Base-by-base conservation (phyloP, 2,329 filamentous ascomycete species). In the Aureobasidium sp. region DNA sequence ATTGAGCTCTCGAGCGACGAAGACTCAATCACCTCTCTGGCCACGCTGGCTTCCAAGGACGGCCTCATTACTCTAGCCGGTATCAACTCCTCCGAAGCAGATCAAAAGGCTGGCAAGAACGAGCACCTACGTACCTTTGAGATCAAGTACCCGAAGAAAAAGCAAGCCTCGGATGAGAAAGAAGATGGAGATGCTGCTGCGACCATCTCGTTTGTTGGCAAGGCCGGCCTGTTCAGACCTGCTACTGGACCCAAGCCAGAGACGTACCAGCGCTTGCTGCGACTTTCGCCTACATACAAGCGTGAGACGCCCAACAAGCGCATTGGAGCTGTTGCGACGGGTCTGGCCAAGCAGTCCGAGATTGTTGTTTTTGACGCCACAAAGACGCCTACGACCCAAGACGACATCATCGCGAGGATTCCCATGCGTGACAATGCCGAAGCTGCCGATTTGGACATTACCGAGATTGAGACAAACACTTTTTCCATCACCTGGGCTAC, bases 21-120 rank as follows among this genome's bases (percentile, higher is more conserved):
- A 72, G 91, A 97, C 70, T 94, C 86, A 54, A 88, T 95, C 55
- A 89, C 86, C 59, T 90, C 86, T 52, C 76, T 96, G 45, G 88
- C 83, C 37, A 80, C 85, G 49, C 83, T 88, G 7, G 59, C 78
- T 72, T 64, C 78, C 63, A 69, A 79, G 73, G 69, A 83, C 77
- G 62, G 74, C 66, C 48, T 79, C 64, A 66, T 76, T 64, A 59
- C 77, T 61, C 65, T 87, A 59, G 88, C 90, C 22, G 90, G 90
- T 51, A 84, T 95, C 71, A 96, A 95, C 68, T 90, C 88, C 55
- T 86, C 84, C 55, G 77, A 82, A 41, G 78, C 77, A 5, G 84
- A 89, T 55, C 78, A 90, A 59, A 76, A 83, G 61, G 82, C 83
- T 59, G 87, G 86, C 59, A 85, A 81, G 65, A 96, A 96, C 67